Percentiles rank a stretch among this genome's conserved stretches.
Conservation (phyloP, 805 yeast genomes). For the Maudiozyma barnettii region DNA sequence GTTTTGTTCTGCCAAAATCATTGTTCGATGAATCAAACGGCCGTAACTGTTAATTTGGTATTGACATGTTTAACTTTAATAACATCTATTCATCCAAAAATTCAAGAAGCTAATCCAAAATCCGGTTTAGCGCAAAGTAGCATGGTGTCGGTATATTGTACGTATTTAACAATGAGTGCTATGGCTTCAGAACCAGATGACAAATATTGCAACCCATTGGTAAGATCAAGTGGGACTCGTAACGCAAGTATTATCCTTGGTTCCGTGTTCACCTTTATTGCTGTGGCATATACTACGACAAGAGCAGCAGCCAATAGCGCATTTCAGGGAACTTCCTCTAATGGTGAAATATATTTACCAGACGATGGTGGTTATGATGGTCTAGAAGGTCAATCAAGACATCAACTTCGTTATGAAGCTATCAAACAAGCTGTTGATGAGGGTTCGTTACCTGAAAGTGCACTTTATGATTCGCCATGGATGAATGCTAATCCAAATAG, state of each 20-base stretch:
- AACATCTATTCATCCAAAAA: conserved; percentile 66
- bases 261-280: conserved; percentile 86
- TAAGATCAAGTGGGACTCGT: conserved; percentile 82
- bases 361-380: conserved; percentile 35
- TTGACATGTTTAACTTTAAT: conserved; percentile 55
- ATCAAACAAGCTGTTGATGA: conserved; percentile 91
- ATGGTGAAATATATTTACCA: conserved; percentile 27
- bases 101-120: conserved; percentile 88
- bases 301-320: conserved; percentile 86
- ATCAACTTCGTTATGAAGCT: conserved; percentile 77
- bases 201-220: conserved; percentile 79
- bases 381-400: conserved; percentile 36
- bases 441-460: conserved; percentile 91
- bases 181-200: conserved; percentile 97
- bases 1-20: conserved; percentile 71
- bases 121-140: conserved; percentile 96
- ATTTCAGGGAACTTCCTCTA: conserved; percentile 37
- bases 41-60: conserved; percentile 67
- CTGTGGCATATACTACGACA: conserved; percentile 94
- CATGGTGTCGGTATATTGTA: conserved; percentile 89
- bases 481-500: conserved; percentile 26
- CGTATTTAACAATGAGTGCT: conserved; percentile 84
- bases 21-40: conserved; percentile 83
- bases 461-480: conserved; percentile 65
- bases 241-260: conserved; percentile 82